A percentile compares a stretch with the other conserved stretches of the same genome.
phyloP scores from a whole-genome alignment of 2,329 filamentous ascomycete species.

The Penicillium occitanis region DNA sequence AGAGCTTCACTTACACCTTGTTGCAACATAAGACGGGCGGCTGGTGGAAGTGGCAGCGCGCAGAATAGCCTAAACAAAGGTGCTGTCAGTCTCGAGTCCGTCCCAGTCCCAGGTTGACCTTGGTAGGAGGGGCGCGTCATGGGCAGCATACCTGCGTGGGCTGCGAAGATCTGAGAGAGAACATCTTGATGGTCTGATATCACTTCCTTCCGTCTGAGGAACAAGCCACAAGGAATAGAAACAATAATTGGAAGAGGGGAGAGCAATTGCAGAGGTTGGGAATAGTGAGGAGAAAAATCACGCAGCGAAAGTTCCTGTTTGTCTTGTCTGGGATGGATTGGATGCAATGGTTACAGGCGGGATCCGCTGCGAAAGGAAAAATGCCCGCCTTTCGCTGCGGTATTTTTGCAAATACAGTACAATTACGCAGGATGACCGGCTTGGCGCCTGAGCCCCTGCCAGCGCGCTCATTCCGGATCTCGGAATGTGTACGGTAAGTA shows the following conservation, averaged over 20 bases:
- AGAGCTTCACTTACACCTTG: constrained; percentile 52
- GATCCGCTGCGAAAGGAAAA: constrained; percentile 18
- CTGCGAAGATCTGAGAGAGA: constrained; percentile 42
- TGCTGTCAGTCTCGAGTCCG: constrained; percentile 44
- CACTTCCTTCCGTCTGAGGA: constrained; percentile 19
- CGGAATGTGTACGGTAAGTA: constrained; percentile 11
- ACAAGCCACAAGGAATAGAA: constrained; percentile 6
- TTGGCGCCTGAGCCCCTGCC: constrained; percentile 4
- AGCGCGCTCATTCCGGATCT: constrained; percentile 9
- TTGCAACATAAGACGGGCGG: constrained; percentile 52
- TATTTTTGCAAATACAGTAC: constrained; percentile 2
- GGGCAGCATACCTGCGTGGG: constrained; percentile 38
- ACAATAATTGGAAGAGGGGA: constrained; percentile 10
- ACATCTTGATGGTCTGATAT: constrained; percentile 35
- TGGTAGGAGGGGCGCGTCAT: constrained; percentile 46
- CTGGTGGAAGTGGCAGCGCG: constrained; percentile 51
- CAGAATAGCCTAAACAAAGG: constrained; percentile 54
- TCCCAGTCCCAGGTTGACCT: constrained; percentile 26
- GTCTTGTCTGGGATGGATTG: not conserved
- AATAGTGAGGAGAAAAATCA: constrained; percentile 23
- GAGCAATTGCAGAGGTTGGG: constrained; percentile 23
- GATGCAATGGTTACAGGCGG: constrained; percentile 16
- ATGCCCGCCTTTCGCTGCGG: constrained; percentile 19
- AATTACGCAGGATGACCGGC: constrained; percentile 10
- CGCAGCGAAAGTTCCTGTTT: constrained; percentile 14